Percentiles rank a stretch among this genome's conserved stretches.
Conservation (phyloP, 2,329 filamentous ascomycete genomes). For the Calonectria ilicicola region DNA sequence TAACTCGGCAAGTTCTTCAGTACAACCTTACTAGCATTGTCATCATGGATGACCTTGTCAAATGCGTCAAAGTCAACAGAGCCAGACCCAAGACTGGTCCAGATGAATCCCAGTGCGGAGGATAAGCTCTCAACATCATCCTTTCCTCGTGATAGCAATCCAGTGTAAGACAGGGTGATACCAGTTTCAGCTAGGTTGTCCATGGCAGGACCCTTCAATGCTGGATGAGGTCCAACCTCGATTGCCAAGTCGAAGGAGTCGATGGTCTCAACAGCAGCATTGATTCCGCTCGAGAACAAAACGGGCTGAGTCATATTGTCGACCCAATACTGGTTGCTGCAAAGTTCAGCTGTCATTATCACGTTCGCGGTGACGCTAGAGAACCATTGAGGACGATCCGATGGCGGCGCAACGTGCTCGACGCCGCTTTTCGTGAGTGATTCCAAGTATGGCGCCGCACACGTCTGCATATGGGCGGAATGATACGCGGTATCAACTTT, state of each 20-base stretch:
- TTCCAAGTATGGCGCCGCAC: conserved; percentile 25
- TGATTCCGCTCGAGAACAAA: conserved; percentile 33
- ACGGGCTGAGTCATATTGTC: conserved; percentile 41
- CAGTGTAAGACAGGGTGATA: conserved; percentile 14
- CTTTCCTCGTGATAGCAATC: conserved; percentile 21
- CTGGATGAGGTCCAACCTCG: conserved; percentile 62
- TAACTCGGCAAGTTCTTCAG: conserved; percentile 6
- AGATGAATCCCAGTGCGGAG: not conserved
- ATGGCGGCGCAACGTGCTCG: not conserved
- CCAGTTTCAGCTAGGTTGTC: conserved; percentile 50
- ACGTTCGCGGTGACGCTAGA: conserved; percentile 43
- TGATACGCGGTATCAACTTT: conserved; percentile 61
- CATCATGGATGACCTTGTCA: not conserved
- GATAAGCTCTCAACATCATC: conserved; percentile 23
- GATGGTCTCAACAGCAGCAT: not conserved
- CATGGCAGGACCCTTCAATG: conserved; percentile 54
- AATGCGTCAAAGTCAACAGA: conserved; percentile 11
- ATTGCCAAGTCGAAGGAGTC: conserved; percentile 1
- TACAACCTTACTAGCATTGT: not conserved
- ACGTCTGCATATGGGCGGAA: conserved; percentile 58
- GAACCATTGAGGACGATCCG: conserved; percentile 21
- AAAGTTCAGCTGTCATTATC: not conserved
- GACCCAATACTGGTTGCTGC: conserved; percentile 34
- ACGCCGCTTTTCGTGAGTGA: not conserved
- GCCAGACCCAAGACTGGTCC: conserved; percentile 5